Base-by-base conservation (phyloP, 805 yeast species). In the Candida silvicultrix region DNA sequence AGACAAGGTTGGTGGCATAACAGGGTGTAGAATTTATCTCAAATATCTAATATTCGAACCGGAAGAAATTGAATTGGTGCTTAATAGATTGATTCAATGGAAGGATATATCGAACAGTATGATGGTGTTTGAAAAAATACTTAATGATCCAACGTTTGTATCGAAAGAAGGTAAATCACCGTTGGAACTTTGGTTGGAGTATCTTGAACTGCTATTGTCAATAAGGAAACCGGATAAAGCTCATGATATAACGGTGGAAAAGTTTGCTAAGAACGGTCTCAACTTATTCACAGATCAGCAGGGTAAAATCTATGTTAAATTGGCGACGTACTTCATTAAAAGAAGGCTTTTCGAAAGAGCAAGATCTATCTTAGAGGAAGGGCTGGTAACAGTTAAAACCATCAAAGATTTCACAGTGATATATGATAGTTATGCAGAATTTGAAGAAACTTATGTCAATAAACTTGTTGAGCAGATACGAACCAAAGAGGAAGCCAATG, bases 341-440 rank as follows among this genome's bases (percentile, higher is more conserved):
- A 53, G 59, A n/a, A 61, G 68, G 14, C 63, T 69, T 2, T 61
- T 66, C 43, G 59, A 62, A 1, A 59, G 61, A 38, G 76, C 78
- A 0, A 57, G 74, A 21, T 66, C 64, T 18, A 57, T 69, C 8
- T 78, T 78, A 51, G 78, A 75, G 44, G 66, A 69, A 19, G 80
- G 81, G 1, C 51, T 87, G 14, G 41, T 56, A 1, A 55, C 64
- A 2, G 75, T 82, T 3, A 42, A 59, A 6, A 76, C 88, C 0
- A 63, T 84, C 5, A 68, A 68, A 34, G 90, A 85, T 49, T 87
- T 88, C 59, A 73, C 83, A 0, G 55, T 68, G 19, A 67, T 86
- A 0, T 88, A 78, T 59, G 89, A 86, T 57, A 65, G 78, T 4
- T 80, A 76, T 52, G 64, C 79, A 6, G 83, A 81, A 51, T 70